A percentile compares a stretch with the other conserved stretches of the same genome.
Evolutionary conservation across 441 rosid species (phyloP).

Genomic region (Croton laevigatus): DNA sequence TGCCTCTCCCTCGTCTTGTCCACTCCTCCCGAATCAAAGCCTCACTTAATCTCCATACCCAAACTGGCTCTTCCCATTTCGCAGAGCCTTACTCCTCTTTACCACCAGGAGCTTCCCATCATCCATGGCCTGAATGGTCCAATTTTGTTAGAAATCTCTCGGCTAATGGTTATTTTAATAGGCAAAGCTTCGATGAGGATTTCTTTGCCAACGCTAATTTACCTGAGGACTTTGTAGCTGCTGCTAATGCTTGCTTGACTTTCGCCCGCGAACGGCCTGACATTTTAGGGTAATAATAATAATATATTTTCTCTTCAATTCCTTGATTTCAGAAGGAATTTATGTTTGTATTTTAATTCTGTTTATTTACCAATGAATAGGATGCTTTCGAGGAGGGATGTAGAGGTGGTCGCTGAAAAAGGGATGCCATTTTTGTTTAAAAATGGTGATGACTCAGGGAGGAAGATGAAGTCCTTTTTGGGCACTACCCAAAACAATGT

Average conservation of each 20-base stretch:
- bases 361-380: conserved; percentile 27
- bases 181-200: conserved; percentile 20
- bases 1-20: conserved; percentile 13
- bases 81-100: conserved; percentile 9
- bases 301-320: not conserved
- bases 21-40: conserved; percentile 18
- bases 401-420: conserved; percentile 56
- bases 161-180: conserved; percentile 44
- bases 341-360: not conserved
- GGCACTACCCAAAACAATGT: conserved; percentile 30
- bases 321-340: not conserved
- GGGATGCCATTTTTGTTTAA: conserved; percentile 60
- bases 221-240: conserved; percentile 48
- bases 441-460: conserved; percentile 48
- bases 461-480: conserved; percentile 52
- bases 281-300: conserved; percentile 44
- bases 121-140: conserved; percentile 58
- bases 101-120: conserved; percentile 17
- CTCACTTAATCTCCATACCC: conserved; percentile 34
- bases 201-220: conserved; percentile 31
- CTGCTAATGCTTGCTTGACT: conserved; percentile 59
- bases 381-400: conserved; percentile 59
- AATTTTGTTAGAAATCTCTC: conserved; percentile 44
- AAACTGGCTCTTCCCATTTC: conserved; percentile 12
- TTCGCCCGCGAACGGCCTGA: conserved; percentile 59